Conservation (phyloP, 1,284 basidiomycete species). For the Cystobasidium slooffiae region DNA sequence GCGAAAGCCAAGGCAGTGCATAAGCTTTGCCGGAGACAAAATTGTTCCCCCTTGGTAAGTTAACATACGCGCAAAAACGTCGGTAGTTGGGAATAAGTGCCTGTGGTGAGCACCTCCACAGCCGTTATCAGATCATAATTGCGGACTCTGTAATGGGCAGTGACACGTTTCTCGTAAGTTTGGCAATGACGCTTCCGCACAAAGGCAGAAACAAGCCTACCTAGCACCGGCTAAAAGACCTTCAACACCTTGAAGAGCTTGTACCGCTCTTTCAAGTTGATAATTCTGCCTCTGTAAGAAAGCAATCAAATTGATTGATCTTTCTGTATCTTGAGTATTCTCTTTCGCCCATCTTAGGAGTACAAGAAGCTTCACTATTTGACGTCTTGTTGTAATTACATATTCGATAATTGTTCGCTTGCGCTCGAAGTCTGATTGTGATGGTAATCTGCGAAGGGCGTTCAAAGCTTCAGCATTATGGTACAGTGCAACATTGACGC, state of each 20-base stretch:
- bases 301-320: slow-evolving; percentile 70
- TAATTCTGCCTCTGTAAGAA: slow-evolving; percentile 81
- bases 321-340: slow-evolving; percentile 21
- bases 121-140: slow-evolving; percentile 90
- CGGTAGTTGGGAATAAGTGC: slow-evolving; percentile 78
- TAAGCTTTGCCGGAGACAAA: slow-evolving; percentile 5
- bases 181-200: slow-evolving; percentile 33
- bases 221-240: slow-evolving; percentile 60
- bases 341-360: slow-evolving; percentile 69
- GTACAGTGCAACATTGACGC: background rate
- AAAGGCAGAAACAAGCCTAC: slow-evolving; percentile 43
- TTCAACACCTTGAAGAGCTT: slow-evolving; percentile 68
- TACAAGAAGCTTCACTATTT: slow-evolving; percentile 85
- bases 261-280: slow-evolving; percentile 75
- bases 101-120: slow-evolving; percentile 79
- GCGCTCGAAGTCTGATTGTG: slow-evolving; percentile 76
- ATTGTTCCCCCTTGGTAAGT: background rate
- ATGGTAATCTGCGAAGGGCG: slow-evolving; percentile 67
- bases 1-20: slow-evolving; percentile 47
- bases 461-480: background rate
- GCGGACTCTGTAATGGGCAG: slow-evolving; percentile 65
- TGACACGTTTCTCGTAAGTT: background rate
- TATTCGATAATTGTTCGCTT: slow-evolving; percentile 83
- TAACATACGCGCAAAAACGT: slow-evolving; percentile 70
- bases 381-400: slow-evolving; percentile 83